Conservation (phyloP, 2,329 filamentous ascomycete genomes). For the Paraphoma chrysanthemicola region DNA sequence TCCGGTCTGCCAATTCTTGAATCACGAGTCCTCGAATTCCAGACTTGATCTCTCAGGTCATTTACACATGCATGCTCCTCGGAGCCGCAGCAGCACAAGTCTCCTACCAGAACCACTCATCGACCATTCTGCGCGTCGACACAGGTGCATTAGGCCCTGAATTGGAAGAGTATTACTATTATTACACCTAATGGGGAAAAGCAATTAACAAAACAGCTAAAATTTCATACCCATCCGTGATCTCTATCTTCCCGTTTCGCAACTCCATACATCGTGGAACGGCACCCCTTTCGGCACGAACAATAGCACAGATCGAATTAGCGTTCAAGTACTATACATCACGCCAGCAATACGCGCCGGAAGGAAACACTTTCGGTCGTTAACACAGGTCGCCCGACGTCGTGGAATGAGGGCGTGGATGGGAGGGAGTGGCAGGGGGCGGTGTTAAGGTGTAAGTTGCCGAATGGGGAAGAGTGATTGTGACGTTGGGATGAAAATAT, state of each 20-base stretch:
- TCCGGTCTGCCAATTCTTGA: neutral
- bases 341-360: slow-evolving; percentile 48
- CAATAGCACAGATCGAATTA: slow-evolving; percentile 55
- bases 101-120: slow-evolving; percentile 26
- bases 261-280: slow-evolving; percentile 52
- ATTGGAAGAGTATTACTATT: slow-evolving; percentile 57
- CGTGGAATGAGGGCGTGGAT: slow-evolving; percentile 55
- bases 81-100: slow-evolving; percentile 7
- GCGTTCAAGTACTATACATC: slow-evolving; percentile 59
- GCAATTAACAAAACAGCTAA: slow-evolving; percentile 57
- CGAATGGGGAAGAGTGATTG: neutral
- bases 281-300: slow-evolving; percentile 54
- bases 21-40: neutral
- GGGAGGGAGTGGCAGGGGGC: slow-evolving; percentile 25
- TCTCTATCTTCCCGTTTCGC: slow-evolving; percentile 54
- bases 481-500: neutral
- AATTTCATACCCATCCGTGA: slow-evolving; percentile 52
- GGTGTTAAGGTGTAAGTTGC: neutral
- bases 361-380: slow-evolving; percentile 55
- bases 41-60: neutral
- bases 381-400: slow-evolving; percentile 55
- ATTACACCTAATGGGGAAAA: slow-evolving; percentile 58
- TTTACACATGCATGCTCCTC: neutral
- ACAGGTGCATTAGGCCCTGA: slow-evolving; percentile 55
- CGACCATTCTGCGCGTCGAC: slow-evolving; percentile 52